These are phyloP conservation scores for Juglanconis juglandina DNA, from an alignment of 2,329 filamentous ascomycete genomes.

Conservation along the genomic window DNA sequence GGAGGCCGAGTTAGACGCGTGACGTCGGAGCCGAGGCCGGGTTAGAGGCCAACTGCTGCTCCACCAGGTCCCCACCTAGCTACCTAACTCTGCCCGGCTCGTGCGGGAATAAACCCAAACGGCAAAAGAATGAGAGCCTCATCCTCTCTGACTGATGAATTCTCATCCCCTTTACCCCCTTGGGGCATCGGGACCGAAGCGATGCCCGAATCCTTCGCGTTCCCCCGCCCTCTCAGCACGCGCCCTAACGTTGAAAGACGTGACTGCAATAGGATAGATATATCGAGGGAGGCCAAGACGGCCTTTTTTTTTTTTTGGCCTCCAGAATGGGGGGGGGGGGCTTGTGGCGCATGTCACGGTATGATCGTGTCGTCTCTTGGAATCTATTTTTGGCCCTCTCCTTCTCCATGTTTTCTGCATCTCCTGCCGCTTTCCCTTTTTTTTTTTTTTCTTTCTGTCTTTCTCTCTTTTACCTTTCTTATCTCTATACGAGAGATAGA, in stretches of 20 bases:
- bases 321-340: neutral
- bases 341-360: neutral
- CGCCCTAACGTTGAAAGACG: neutral
- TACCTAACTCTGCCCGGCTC: neutral
- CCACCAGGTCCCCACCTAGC: neutral
- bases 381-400: too few relatives aligned
- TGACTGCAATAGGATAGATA: neutral
- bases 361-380: neutral
- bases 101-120: neutral
- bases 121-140: neutral
- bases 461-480: too few relatives aligned
- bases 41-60: neutral
- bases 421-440: neutral
- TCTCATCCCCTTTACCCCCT: neutral
- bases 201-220: neutral
- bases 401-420: too few relatives aligned
- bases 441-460: neutral
- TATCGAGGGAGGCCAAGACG: too few relatives aligned
- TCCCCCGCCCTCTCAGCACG: neutral
- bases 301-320: too few relatives aligned
- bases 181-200: constrained; percentile 3
- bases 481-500: too few relatives aligned
- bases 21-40: neutral
- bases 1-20: neutral
- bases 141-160: neutral